Conservation (phyloP, 176 grass and related monocot genomes). For the Oryza glumipatula region DNA sequence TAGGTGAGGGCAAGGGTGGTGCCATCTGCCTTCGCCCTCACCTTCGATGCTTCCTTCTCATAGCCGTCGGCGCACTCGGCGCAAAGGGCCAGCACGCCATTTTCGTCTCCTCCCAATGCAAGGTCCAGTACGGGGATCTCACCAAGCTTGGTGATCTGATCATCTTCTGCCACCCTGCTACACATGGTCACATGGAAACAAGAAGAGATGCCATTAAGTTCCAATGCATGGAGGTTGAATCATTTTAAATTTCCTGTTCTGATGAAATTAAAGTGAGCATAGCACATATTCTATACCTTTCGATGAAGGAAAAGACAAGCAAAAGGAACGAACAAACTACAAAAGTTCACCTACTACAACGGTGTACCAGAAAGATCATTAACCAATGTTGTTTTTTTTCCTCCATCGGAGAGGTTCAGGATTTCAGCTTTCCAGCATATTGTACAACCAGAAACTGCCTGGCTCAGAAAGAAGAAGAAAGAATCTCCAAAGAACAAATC, state of each 20-base stretch:
- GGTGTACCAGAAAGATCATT: not conserved
- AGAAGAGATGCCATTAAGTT: not conserved
- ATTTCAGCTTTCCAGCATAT: not conserved
- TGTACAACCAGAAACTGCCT: not conserved
- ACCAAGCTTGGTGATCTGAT: slow-evolving; percentile 16
- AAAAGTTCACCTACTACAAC: not conserved
- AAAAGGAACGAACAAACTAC: not conserved
- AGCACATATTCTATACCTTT: not conserved
- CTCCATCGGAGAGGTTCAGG: not conserved
- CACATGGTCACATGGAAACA: not conserved
- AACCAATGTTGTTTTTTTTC: not conserved
- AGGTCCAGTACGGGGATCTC: slow-evolving; percentile 26
- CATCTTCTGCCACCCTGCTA: not conserved
- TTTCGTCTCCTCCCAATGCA: slow-evolving; percentile 24
- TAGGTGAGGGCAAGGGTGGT: slow-evolving; percentile 40
- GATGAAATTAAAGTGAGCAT: not conserved
- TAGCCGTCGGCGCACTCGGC: slow-evolving; percentile 51
- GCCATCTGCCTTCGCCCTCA: slow-evolving; percentile 30
- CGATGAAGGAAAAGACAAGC: not conserved
- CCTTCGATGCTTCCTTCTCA: slow-evolving; percentile 56
- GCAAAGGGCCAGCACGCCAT: slow-evolving; percentile 37
- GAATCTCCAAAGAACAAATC: not conserved
- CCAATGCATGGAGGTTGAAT: not conserved
- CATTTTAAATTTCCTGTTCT: not conserved
- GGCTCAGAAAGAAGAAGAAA: not conserved